Evolutionary conservation across 495 filamentous ascomycete species (phyloP), one percentile per base, ranked within the genome.

Genomic region (Xylaria venustula): DNA sequence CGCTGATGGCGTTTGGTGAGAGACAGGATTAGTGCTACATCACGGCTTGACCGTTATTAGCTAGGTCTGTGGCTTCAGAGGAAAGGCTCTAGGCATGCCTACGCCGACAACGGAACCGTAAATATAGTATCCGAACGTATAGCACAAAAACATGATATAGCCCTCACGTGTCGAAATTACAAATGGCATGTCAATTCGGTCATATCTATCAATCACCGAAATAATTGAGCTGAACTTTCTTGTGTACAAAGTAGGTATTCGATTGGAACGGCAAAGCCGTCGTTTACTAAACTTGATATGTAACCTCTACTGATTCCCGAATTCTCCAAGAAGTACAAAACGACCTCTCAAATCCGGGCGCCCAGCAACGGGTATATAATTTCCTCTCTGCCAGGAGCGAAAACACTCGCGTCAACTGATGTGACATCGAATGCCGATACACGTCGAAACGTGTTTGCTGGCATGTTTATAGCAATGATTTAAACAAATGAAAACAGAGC

Each of bases 241-340:
- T n/a, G n/a, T n/a, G n/a, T n/a, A n/a, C n/a, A n/a, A n/a, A n/a
- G n/a, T n/a, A n/a, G n/a, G 7, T 22, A 17, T n/a, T 42, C 5
- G 25, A 32, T 15, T 45, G 9, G 3, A 22, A 34, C 3, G 57
- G 61, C 50, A 54, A 22, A 58, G 51, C 44, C 32, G 12, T 61
- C 66, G 56, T 64, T 60, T 64, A 53, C 63, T 46, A 56, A 56
- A 36, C 11, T 48, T 17, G 54, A 53, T 40, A 76, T 80, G 77
- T 80, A 68, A 77, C 76, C 75, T 78, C 77, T 72, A 75, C 76
- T 79, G 76, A 78, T 80, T 79, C 76, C 75, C 75, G 68, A 54
- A 65, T 66, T 77, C 60, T 79, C 77, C 64, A 70, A 28, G 71
- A 75, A 59, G 58, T 67, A 65, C 76, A 78, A 77, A 66, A 79